phyloP scores from a whole-genome alignment of 106 monocot species.

The Apostasia shenzhenica region DNA sequence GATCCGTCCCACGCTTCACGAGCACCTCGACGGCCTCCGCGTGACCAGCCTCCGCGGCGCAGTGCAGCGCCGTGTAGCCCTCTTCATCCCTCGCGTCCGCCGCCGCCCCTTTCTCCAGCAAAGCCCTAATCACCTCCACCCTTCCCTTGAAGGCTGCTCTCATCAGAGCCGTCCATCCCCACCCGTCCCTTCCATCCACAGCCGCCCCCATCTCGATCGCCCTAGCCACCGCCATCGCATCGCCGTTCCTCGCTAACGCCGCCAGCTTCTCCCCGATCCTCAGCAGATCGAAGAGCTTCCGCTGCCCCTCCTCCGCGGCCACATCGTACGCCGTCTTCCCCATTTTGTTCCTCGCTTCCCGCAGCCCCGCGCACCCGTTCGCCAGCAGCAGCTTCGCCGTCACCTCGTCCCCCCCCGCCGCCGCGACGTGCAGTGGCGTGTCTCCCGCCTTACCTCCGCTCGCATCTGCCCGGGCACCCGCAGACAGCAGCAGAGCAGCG shows the following conservation, averaged over 20 bases:
- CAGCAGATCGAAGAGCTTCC: slow-evolving; percentile 18
- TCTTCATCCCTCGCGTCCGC: slow-evolving; percentile 28
- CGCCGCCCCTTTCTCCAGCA: slow-evolving; percentile 26
- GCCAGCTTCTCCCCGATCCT: slow-evolving; percentile 19
- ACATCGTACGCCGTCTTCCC: slow-evolving; percentile 33
- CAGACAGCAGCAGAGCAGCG: slow-evolving; percentile 23
- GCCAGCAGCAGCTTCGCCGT: slow-evolving; percentile 16
- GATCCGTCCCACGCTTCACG: slow-evolving; percentile 26
- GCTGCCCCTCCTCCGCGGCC: slow-evolving; percentile 29
- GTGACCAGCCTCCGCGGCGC: slow-evolving; percentile 39
- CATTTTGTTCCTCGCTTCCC: slow-evolving; percentile 15
- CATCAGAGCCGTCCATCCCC: slow-evolving; percentile 51
- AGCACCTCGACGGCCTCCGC: slow-evolving; percentile 30
- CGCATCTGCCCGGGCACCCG: slow-evolving; percentile 28
- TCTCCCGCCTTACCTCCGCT: slow-evolving; percentile 17
- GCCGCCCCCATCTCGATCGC: slow-evolving; percentile 25
- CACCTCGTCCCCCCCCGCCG: slow-evolving; percentile 29
- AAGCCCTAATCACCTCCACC: slow-evolving; percentile 10
- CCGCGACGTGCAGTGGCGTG: slow-evolving; percentile 36
- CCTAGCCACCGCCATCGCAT: slow-evolving; percentile 5
- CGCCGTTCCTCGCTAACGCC: slow-evolving; percentile 35
- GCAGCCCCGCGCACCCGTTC: slow-evolving; percentile 13
- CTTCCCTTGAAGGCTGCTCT: slow-evolving; percentile 41
- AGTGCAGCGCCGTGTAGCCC: slow-evolving; percentile 51
- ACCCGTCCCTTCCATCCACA: slow-evolving; percentile 28